Base-by-base conservation (phyloP, 2,329 filamentous ascomycete species). In the Talaromyces funiculosus region DNA sequence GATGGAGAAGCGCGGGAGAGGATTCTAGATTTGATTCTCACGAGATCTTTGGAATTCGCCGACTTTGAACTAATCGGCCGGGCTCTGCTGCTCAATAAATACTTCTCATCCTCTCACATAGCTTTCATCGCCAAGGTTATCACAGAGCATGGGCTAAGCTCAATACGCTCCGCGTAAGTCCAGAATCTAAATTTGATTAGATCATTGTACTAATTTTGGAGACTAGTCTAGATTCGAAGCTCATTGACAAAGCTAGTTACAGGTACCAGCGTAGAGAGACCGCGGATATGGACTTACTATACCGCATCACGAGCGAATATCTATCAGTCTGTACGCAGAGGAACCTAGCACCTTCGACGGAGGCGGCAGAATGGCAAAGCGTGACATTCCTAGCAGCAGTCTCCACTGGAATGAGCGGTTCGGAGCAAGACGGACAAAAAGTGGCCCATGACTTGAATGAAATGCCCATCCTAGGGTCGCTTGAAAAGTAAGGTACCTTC, bases 341-440 rank as follows among this genome's bases (percentile, higher is more conserved):
- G 5, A 33, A 40, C n/a, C 18, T 14, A 33, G 3, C 18, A 5
- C 47, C 38, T 40, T 37, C 37, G 14, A 22, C 7, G 12, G 60
- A 54, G 14, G 22, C 47, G 10, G 12, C 38, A n/a, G 45, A 59
- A 20, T 61, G 55, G 60, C 55, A 59, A 40, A 31, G 38, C 16
- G n/a, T 0, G 6, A 49, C 9, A 18, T 38, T 51, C 3, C 20
- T 38, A 8, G 22, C n/a, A 12, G 22, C 40, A 24, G 10, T 60
- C 12, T 38, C 38, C 29, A 4, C 9, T 37, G 16, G 37, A 2
- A 5, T 42, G 3, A 16, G 16, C 20, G 22, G 42, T 8, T 40
- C 22, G 20, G 38, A 20, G 35, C 49, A 18, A 33, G 42, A 40
- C 49, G 58, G 51, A 16, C 29, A 31, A 38, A 24, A 49, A 16